phyloP scores from a whole-genome alignment of 139 green algal species.

The Ulvella scutata region DNA sequence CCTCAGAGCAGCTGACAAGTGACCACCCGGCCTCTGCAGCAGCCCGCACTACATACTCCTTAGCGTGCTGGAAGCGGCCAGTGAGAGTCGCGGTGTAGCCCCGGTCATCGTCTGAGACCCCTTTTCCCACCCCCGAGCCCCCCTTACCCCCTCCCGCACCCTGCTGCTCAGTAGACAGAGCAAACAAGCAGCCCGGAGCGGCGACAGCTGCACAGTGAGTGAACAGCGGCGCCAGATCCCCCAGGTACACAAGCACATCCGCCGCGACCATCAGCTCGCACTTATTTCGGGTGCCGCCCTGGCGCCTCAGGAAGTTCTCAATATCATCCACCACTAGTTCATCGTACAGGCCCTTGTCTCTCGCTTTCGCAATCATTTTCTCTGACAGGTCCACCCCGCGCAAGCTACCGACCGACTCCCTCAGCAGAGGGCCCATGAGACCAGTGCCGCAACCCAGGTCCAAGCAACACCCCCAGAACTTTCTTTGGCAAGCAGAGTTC shows the following conservation, averaged over 20 bases:
- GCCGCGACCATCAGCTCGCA: slow-evolving; percentile 37
- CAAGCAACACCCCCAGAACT: slow-evolving; percentile 10
- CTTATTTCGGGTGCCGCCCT: neutral
- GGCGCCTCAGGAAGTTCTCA: slow-evolving; percentile 12
- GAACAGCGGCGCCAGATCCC: slow-evolving; percentile 26
- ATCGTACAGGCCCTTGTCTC: slow-evolving; percentile 19
- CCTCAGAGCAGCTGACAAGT: neutral
- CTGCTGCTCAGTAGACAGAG: slow-evolving; percentile 20
- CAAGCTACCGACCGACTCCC: slow-evolving; percentile 11
- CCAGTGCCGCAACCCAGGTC: slow-evolving; percentile 45
- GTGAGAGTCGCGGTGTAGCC: slow-evolving; percentile 17
- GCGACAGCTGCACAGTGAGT: slow-evolving; percentile 5
- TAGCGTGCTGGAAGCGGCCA: slow-evolving; percentile 18
- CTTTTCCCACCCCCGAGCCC: neutral
- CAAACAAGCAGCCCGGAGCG: slow-evolving; percentile 10
- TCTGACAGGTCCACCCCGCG: slow-evolving; percentile 31
- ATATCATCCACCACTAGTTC: slow-evolving; percentile 29
- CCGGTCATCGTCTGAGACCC: neutral
- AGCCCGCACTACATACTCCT: slow-evolving; percentile 7
- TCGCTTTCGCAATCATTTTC: slow-evolving; percentile 31
- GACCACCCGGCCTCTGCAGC: slow-evolving; percentile 10
- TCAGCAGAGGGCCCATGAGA: slow-evolving; percentile 36
- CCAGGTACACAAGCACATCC: slow-evolving; percentile 48
- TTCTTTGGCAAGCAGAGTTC: neutral
- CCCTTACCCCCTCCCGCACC: neutral